A percentile compares a stretch with the other conserved stretches of the same genome.
phyloP scores from a whole-genome alignment of 179 eudicot genomes.

The Heliamphora pulchella region DNA sequence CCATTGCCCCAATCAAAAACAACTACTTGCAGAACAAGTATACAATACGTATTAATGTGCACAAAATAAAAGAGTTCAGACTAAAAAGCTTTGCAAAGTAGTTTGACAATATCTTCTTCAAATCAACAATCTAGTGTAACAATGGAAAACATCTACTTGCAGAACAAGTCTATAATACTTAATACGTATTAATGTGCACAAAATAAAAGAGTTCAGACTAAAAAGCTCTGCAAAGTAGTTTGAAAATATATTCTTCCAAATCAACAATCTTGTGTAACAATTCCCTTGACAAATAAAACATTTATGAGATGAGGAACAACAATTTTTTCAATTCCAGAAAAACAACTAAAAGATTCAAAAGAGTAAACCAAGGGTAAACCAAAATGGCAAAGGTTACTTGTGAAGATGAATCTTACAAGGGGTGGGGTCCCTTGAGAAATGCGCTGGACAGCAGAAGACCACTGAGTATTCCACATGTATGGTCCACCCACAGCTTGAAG shows the following conservation, averaged over 20 bases:
- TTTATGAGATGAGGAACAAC: background rate
- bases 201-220: background rate
- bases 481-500: slow-evolving; percentile 99
- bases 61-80: background rate
- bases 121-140: background rate
- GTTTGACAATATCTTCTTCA: background rate
- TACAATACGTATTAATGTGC: background rate
- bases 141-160: background rate
- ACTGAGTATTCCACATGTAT: slow-evolving; percentile 82
- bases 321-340: background rate
- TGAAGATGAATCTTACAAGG: slow-evolving; percentile 66
- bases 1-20: background rate
- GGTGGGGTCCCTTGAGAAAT: slow-evolving; percentile 99
- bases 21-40: background rate
- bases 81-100: background rate
- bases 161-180: background rate
- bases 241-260: background rate
- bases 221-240: background rate
- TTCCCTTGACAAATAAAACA: background rate
- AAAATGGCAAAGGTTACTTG: background rate
- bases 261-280: background rate
- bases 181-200: background rate
- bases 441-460: slow-evolving; percentile 89
- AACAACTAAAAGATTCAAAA: slow-evolving; percentile 5
- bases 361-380: background rate